Evolutionary conservation across 2,329 filamentous ascomycete species (phyloP), one percentile per base, ranked within the genome.

Genomic region (Thielaviopsis euricoi): DNA sequence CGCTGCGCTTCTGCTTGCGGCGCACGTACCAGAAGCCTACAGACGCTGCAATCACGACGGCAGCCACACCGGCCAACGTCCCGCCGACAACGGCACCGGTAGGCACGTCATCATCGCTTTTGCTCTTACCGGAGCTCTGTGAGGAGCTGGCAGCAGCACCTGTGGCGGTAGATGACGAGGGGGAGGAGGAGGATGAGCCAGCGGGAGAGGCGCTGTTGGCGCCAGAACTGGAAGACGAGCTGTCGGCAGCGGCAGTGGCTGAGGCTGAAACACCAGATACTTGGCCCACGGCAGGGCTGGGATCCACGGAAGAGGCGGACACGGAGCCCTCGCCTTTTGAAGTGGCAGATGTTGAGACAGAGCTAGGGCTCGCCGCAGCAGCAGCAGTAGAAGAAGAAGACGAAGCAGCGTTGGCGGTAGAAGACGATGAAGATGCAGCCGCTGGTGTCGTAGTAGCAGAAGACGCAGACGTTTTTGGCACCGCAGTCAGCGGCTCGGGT

Each of bases 31-130:
- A 77, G 55, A 76, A 64, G 21, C 65, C 66, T 0, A 78, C 61
- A 0, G 71, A 71, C 6, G 71, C 61, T 6, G 79, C 61, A 6
- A 71, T 69, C 9, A 72, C 66, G 1, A 79, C 61, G 2, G 71
- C 70, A 5, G 74, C 76, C 0, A 78, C 68, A 17, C 75, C 76
- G n/a, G 75, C 73, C 48, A 82, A 70, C 17, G 72, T 73, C 13
- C 76, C 78, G 25, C 79, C 79, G 2, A 81, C 71, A 37, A 81
- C 78, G 46, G 74, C 74, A 1, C 75, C 76, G 0, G 57, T 60
- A 37, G 55, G 50, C 19, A 51, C 68, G 48, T 69, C 64, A 19
- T 59, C 57, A 1, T 43, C 43, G 55, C 43, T 60, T n/a, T n/a
- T n/a, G n/a, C n/a, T n/a, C n/a, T n/a, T n/a, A n/a, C n/a, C n/a